phyloP scores from a whole-genome alignment of 495 filamentous ascomycete genomes.

The Talaromyces nanjingensis region DNA sequence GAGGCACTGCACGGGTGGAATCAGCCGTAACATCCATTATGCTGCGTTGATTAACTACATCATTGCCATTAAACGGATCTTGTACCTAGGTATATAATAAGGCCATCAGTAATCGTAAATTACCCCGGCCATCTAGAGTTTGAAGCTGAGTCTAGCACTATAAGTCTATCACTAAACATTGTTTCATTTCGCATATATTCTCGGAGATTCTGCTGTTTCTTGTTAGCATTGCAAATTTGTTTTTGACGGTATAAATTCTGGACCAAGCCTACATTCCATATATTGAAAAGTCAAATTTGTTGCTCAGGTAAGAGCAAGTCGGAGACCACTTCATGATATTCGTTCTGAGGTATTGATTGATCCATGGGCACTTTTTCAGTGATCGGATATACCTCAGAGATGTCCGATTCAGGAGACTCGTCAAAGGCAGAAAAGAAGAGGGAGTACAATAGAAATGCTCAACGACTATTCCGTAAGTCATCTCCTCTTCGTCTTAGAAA shows the following conservation, averaged over 20 bases:
- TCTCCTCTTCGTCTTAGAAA: not conserved
- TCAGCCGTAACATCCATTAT: not conserved
- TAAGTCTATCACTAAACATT: too few species aligned
- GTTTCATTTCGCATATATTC: not conserved
- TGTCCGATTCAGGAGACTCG: constrained; percentile 12
- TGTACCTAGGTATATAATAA: not conserved
- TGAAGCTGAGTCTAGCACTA: not conserved
- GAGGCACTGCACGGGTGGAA: not conserved
- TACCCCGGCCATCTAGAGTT: not conserved
- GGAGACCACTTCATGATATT: not conserved
- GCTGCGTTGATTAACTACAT: not conserved
- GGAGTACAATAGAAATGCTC: constrained; percentile 16
- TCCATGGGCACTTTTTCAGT: not conserved
- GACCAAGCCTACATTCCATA: not conserved
- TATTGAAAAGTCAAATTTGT: not conserved
- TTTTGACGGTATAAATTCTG: not conserved
- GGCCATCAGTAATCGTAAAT: not conserved
- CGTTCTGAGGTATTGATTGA: not conserved
- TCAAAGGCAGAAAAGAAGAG: constrained; percentile 13
- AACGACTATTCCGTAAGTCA: constrained; percentile 13
- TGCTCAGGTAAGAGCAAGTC: constrained; percentile 3
- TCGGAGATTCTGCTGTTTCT: not conserved
- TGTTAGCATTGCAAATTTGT: not conserved
- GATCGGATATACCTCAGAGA: constrained; percentile 1
- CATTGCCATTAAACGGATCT: not conserved